phyloP scores from a whole-genome alignment of 2,329 filamentous ascomycete genomes.

The Botrytis hyacinthi region DNA sequence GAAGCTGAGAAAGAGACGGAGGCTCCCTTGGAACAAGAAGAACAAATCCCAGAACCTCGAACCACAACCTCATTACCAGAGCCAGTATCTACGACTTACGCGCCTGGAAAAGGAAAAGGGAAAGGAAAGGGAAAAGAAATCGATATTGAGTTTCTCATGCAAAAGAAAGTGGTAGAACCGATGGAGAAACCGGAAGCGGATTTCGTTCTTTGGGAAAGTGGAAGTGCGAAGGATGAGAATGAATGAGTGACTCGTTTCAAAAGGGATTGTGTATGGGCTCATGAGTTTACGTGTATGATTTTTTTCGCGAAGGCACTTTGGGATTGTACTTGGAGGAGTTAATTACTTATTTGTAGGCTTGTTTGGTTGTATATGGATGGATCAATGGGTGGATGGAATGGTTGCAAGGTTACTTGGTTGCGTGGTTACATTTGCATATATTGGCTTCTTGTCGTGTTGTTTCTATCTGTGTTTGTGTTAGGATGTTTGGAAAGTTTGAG shows the following conservation, averaged over 20 bases:
- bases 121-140: slow-evolving; percentile 29
- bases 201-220: slow-evolving; percentile 71
- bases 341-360: neutral
- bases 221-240: slow-evolving; percentile 56
- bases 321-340: neutral
- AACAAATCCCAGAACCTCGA: neutral
- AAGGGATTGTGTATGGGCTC: neutral
- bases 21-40: slow-evolving; percentile 15
- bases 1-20: slow-evolving; percentile 35
- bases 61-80: neutral
- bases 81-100: neutral
- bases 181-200: slow-evolving; percentile 58
- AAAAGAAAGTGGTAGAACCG: slow-evolving; percentile 48
- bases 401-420: neutral
- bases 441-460: neutral
- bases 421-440: neutral
- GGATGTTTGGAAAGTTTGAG: neutral
- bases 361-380: neutral
- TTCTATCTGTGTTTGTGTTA: neutral
- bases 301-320: neutral
- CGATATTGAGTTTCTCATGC: slow-evolving; percentile 42
- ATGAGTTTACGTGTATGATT: neutral
- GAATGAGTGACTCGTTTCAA: neutral
- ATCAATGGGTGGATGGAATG: neutral
- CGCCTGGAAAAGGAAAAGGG: neutral